phyloP scores from a whole-genome alignment of 768 basidiomycete genomes.

The Boletales sp. region DNA sequence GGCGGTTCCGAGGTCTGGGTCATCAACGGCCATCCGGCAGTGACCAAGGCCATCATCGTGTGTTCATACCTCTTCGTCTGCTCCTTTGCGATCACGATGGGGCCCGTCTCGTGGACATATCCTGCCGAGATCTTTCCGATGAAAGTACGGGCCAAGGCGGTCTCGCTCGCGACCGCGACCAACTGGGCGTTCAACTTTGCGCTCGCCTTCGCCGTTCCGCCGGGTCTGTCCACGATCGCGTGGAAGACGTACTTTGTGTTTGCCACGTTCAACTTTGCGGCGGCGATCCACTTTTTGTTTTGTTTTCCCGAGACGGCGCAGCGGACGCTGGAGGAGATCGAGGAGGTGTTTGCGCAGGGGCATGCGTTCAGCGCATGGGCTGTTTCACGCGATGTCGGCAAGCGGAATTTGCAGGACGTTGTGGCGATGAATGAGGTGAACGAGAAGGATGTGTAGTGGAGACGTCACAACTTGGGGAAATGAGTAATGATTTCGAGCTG shows the following conservation, averaged over 20 bases:
- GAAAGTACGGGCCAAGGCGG: conserved; percentile 64
- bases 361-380: conserved; percentile 72
- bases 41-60: conserved; percentile 70
- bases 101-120: conserved; percentile 73
- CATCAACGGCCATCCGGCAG: conserved; percentile 48
- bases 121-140: conserved; percentile 71
- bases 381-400: conserved; percentile 57
- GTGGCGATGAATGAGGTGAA: conserved; percentile 15
- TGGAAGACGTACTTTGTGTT: conserved; percentile 80
- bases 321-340: conserved; percentile 75
- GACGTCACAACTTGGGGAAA: too few species aligned
- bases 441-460: conserved; percentile 4
- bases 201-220: conserved; percentile 73
- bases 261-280: conserved; percentile 71
- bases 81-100: conserved; percentile 71
- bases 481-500: too few species aligned
- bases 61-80: conserved; percentile 78
- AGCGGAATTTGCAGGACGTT: conserved; percentile 56
- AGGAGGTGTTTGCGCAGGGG: conserved; percentile 67
- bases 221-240: conserved; percentile 61
- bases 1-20: conserved; percentile 52
- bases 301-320: conserved; percentile 79
- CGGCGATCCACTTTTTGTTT: conserved; percentile 69
- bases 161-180: conserved; percentile 38
- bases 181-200: conserved; percentile 75